Evolutionary conservation across 192 early-diverging fungal species (phyloP).

Genomic region (Mycoemilia scoparia): DNA sequence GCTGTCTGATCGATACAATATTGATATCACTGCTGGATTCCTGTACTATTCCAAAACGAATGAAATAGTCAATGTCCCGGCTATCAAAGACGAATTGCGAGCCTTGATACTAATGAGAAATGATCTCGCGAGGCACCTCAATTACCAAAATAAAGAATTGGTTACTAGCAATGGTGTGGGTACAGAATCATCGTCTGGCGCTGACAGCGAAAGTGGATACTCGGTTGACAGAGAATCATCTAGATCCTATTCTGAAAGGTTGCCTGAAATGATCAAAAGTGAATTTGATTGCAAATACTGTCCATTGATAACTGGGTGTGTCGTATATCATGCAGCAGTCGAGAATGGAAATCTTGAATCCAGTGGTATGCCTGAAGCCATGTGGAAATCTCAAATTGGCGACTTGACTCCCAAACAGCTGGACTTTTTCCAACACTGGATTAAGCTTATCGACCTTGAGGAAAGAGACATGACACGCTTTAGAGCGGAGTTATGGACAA

Average conservation of each 20-base stretch:
- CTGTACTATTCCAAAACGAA: constrained; percentile 59
- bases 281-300: constrained; percentile 48
- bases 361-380: constrained; percentile 28
- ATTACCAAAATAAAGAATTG: no score
- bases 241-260: no score
- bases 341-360: constrained; percentile 42
- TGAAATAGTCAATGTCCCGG: constrained; percentile 44
- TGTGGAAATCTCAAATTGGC: constrained; percentile 43
- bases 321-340: constrained; percentile 50
- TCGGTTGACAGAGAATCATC: no score
- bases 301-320: constrained; percentile 39
- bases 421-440: constrained; percentile 65
- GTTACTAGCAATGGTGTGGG: constrained; percentile 1
- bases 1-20: constrained; percentile 67
- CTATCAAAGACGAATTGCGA: constrained; percentile 42
- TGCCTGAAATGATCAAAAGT: constrained; percentile 58
- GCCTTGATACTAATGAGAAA: constrained; percentile 61
- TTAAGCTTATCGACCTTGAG: constrained; percentile 49
- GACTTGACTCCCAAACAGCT: constrained; percentile 40
- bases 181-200: no score
- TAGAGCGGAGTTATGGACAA: constrained; percentile 52
- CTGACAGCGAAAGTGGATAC: no score
- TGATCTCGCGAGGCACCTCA: constrained; percentile 40
- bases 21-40: constrained; percentile 43
- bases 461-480: constrained; percentile 45